phyloP scores from a whole-genome alignment of 192 early-diverging fungal genomes.

The Obelidium mucronatum region DNA sequence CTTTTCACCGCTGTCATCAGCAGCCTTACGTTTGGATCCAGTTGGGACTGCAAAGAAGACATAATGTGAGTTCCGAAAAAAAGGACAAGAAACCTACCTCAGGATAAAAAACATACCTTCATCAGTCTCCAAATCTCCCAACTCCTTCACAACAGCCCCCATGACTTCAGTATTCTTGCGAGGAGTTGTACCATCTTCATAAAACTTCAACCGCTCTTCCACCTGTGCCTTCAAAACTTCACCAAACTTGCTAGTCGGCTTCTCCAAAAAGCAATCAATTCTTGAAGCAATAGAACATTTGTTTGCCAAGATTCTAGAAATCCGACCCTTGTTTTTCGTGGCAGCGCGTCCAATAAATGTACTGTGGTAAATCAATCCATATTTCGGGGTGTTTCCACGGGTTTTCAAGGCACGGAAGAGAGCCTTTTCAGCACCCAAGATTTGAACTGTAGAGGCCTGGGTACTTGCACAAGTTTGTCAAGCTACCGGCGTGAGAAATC shows the following conservation, averaged over 20 bases:
- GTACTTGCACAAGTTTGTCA: slow-evolving; percentile 97
- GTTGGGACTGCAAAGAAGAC: neutral
- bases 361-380: slow-evolving; percentile 98
- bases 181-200: slow-evolving; percentile 87
- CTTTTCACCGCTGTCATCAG: slow-evolving; percentile 51
- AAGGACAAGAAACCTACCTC: neutral
- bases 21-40: slow-evolving; percentile 29
- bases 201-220: slow-evolving; percentile 95
- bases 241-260: slow-evolving; percentile 89
- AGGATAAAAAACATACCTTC: slow-evolving; percentile 31
- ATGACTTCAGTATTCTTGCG: slow-evolving; percentile 94
- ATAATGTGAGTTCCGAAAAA: neutral
- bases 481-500: slow-evolving; percentile 95
- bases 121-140: slow-evolving; percentile 57
- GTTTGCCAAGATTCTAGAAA: slow-evolving; percentile 98
- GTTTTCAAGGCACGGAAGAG: slow-evolving; percentile 98
- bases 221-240: slow-evolving; percentile 93
- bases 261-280: slow-evolving; percentile 93
- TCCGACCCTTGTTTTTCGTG: slow-evolving; percentile 97
- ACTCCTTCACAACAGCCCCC: slow-evolving; percentile 70
- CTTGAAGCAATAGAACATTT: slow-evolving; percentile 97
- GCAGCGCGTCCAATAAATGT: slow-evolving; percentile 97
- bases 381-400: slow-evolving; percentile 97
- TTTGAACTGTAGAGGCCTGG: slow-evolving; percentile 99
- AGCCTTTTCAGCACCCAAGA: slow-evolving; percentile 99